Evolutionary conservation across 179 eudicot species (phyloP), one percentile per base, ranked within the genome.

Genomic region (Amaranthus tricolor): DNA sequence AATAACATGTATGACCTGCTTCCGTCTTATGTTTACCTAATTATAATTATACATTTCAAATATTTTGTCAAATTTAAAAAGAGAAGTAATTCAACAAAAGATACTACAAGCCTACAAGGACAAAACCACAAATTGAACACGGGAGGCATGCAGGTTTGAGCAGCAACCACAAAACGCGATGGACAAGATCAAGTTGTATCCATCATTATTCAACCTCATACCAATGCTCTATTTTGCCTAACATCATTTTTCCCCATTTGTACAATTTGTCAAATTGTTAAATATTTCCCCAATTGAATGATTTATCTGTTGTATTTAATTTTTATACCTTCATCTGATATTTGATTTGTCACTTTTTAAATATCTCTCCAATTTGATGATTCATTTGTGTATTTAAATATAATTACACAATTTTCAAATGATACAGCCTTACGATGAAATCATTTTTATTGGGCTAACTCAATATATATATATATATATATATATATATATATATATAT

Each of bases 151-250:
- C 21, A 69, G 14, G 40, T 31, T 31, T 48, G 40, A 40, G 45
- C 1, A 62, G 65, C 65, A 68, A 68, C 60, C 9, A 69, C 72
- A 13, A 69, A 69, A 69, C 50, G 72, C 52, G 16, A 69, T 53
- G 14, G 10, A 69, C 31, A 69, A 68, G 71, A 20, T 68, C 44
- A 51, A 21, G n/a, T 31, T 31, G 40, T 31, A 31, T 31, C 3
- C 2, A 16, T n/a, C 19, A 14, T 4, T 4, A 4, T 15, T 49
- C 44, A 9, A 24, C 17, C 12, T 21, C 71, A 68, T 11, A 54
- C 24, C 48, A 69, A 69, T 31, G 24, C 24, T 53, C 40, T 24
- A 24, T 24, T 0, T 24, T 24, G 31, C 31, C 1, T 24, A 24
- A 24, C 31, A 24, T 7, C 72, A 21, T 21, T 47, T 66, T 12